Evolutionary conservation across 768 basidiomycete species (phyloP).

Genomic region (Hygrophorus russula): DNA sequence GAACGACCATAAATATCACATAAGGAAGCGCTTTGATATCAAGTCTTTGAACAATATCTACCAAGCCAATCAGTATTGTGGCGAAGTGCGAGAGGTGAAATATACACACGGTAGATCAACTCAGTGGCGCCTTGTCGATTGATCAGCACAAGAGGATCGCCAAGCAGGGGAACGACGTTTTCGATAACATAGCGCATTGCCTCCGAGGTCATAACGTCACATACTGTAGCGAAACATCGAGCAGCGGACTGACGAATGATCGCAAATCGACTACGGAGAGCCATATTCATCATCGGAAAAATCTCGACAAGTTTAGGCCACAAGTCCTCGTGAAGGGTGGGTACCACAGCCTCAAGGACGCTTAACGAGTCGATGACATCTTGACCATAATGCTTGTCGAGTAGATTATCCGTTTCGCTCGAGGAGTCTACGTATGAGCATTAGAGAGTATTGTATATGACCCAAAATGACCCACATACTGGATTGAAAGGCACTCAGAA

Average conservation of each 20-base stretch:
- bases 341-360: slow-evolving; percentile 73
- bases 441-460: background rate
- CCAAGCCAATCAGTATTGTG: slow-evolving; percentile 8
- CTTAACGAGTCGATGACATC: slow-evolving; percentile 90
- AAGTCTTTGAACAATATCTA: slow-evolving; percentile 85
- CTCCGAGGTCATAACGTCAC: slow-evolving; percentile 72
- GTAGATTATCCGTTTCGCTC: slow-evolving; percentile 46
- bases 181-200: slow-evolving; percentile 91
- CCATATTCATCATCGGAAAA: slow-evolving; percentile 67
- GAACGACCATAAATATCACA: slow-evolving; percentile 93
- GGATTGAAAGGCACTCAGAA: slow-evolving; percentile 53
- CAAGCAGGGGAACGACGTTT: slow-evolving; percentile 66
- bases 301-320: slow-evolving; percentile 58
- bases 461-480: slow-evolving; percentile 33
- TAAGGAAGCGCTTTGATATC: slow-evolving; percentile 95
- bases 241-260: slow-evolving; percentile 87
- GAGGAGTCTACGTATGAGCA: slow-evolving; percentile 31
- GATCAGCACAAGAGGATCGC: slow-evolving; percentile 60
- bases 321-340: slow-evolving; percentile 60
- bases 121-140: slow-evolving; percentile 89
- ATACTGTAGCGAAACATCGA: slow-evolving; percentile 78
- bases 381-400: slow-evolving; percentile 71
- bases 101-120: slow-evolving; percentile 76
- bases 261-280: slow-evolving; percentile 77
- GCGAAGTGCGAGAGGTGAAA: background rate